Conservation (phyloP, 179 eudicot species). For the Drosera spatulata region DNA sequence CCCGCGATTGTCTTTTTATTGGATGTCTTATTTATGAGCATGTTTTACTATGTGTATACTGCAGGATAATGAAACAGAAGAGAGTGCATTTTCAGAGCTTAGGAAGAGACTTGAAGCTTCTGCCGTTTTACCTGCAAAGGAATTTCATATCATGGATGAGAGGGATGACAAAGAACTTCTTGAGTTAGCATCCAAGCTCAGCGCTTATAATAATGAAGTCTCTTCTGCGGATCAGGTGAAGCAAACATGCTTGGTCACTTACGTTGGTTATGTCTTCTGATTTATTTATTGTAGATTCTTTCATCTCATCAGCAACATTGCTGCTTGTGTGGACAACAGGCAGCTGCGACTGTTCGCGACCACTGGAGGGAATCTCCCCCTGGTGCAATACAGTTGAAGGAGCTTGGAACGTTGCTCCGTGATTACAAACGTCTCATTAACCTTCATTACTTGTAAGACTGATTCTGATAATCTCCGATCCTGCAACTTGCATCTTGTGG, state of each 20-base stretch:
- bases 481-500: too few species aligned
- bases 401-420: conserved; percentile 80
- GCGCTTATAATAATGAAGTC: conserved; percentile 21
- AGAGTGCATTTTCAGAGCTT: conserved; percentile 52
- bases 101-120: conserved; percentile 45
- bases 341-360: conserved; percentile 51
- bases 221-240: conserved; percentile 28
- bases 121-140: conserved; percentile 27
- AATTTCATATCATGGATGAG: conserved; percentile 44
- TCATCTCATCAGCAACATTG: conserved; percentile 4
- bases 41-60: neutral
- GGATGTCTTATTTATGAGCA: too few species aligned
- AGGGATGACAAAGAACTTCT: conserved; percentile 62
- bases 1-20: too few species aligned
- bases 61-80: conserved; percentile 52
- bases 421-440: conserved; percentile 84
- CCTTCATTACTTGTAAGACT: conserved; percentile 50
- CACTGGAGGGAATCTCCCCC: conserved; percentile 62
- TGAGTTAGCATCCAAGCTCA: conserved; percentile 39
- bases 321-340: conserved; percentile 9
- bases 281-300: neutral
- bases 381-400: conserved; percentile 47
- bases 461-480: neutral
- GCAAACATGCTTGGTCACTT: neutral
- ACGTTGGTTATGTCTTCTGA: neutral